A percentile compares a stretch with the other conserved stretches of the same genome.
These are phyloP conservation scores for Dryas octopetala DNA, from an alignment of 306 rosid genomes.

Conservation along the genomic window DNA sequence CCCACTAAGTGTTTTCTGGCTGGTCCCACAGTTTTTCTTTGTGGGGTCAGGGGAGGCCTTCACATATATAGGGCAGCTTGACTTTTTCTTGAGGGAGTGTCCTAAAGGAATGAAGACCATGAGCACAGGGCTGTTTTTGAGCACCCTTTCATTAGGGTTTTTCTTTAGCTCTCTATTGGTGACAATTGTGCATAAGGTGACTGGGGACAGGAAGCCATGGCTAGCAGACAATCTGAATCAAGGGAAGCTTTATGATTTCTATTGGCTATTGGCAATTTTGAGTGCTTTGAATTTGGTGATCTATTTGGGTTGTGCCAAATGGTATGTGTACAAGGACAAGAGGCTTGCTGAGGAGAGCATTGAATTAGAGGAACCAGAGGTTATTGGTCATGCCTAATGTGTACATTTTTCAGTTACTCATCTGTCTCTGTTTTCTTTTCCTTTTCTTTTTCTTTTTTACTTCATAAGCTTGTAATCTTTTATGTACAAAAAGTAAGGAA, in stretches of 20 bases:
- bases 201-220: conserved; percentile 63
- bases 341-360: conserved; percentile 65
- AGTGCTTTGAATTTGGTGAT: conserved; percentile 64
- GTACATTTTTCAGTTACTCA: neutral
- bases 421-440: neutral
- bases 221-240: conserved; percentile 66
- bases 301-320: conserved; percentile 62
- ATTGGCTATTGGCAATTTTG: conserved; percentile 73
- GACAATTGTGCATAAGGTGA: conserved; percentile 58
- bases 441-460: too few relatives aligned
- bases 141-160: conserved; percentile 76
- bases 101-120: conserved; percentile 91
- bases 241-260: conserved; percentile 82
- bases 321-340: conserved; percentile 87
- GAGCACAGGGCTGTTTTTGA: conserved; percentile 88
- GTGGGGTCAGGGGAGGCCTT: conserved; percentile 90
- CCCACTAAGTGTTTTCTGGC: conserved; percentile 70
- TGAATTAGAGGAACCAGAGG: conserved; percentile 51
- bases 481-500: conserved; percentile 3
- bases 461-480: neutral
- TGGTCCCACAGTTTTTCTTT: conserved; percentile 73
- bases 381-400: neutral
- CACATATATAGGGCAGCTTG: conserved; percentile 76
- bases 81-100: conserved; percentile 77
- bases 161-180: conserved; percentile 75